Conservation (phyloP, 164 flowering plant species). For the Macadamia integrifolia region DNA sequence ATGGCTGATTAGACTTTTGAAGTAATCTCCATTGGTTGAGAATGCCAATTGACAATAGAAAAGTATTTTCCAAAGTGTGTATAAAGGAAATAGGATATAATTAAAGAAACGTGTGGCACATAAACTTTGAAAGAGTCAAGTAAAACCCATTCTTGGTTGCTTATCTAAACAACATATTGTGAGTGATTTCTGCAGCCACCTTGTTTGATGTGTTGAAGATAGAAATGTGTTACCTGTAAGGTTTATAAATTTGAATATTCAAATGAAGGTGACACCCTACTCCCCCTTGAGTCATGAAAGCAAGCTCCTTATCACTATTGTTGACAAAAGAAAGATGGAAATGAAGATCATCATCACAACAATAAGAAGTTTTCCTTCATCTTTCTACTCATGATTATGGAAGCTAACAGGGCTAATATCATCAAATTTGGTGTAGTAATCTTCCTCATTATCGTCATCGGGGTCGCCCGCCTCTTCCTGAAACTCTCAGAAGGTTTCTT, state of each 20-base stretch:
- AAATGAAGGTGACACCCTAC: neutral
- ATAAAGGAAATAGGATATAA: too few species aligned
- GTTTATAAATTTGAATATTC: constrained; percentile 2
- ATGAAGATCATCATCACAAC: neutral
- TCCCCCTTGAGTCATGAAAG: neutral
- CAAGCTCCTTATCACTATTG: neutral
- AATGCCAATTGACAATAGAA: too few species aligned
- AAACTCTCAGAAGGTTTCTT: constrained; percentile 40
- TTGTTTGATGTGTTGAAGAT: neutral
- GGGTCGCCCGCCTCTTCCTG: constrained; percentile 37
- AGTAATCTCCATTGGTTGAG: too few species aligned
- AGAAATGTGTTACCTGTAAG: neutral
- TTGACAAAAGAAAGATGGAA: neutral
- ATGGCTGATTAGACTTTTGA: too few species aligned
- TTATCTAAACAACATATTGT: neutral
- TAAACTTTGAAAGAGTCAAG: neutral
- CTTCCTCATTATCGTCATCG: constrained; percentile 33
- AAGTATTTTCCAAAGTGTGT: too few species aligned
- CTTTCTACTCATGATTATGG: constrained; percentile 37
- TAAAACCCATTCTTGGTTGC: neutral
- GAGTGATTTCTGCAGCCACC: neutral
- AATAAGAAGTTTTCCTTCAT: neutral
- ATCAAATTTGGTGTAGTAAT: constrained; percentile 21
- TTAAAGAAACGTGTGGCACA: neutral
- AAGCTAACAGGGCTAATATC: constrained; percentile 37